Evolutionary conservation across 352 stramenopile genomes (phyloP).

Genomic region (Phytophthora foliorum): DNA sequence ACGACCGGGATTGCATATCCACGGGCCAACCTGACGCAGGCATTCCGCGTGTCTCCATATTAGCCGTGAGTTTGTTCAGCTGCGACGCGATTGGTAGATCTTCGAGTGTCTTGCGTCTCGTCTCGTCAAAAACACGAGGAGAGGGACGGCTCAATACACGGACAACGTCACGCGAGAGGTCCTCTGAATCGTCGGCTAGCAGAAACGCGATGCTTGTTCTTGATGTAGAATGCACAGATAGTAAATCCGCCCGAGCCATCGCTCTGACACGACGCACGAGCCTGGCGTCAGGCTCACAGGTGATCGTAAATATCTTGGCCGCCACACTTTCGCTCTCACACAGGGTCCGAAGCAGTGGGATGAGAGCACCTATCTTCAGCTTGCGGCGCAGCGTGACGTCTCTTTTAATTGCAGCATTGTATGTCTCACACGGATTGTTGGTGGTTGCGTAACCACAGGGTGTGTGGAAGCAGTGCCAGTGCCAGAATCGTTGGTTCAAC

Average conservation of each 20-base stretch:
- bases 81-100: constrained; percentile 1
- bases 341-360: background rate
- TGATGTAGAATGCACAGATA: background rate
- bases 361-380: constrained; percentile 18
- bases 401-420: constrained; percentile 37
- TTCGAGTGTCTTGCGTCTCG: background rate
- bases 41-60: constrained; percentile 8
- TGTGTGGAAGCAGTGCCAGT: constrained; percentile 29
- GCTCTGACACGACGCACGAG: background rate
- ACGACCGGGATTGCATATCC: background rate
- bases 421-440: constrained; percentile 33
- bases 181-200: background rate
- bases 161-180: background rate
- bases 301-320: background rate
- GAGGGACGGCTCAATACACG: background rate
- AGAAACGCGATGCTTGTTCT: constrained; percentile 1
- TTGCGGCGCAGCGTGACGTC: constrained; percentile 20
- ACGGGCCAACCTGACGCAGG: background rate
- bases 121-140: background rate
- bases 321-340: constrained; percentile 7
- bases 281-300: background rate
- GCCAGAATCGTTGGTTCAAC: background rate
- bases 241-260: background rate
- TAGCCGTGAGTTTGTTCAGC: background rate
- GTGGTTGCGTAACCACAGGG: constrained; percentile 28